phyloP scores from a whole-genome alignment of 257 asterid genomes.

The Knoxia roxburghii region DNA sequence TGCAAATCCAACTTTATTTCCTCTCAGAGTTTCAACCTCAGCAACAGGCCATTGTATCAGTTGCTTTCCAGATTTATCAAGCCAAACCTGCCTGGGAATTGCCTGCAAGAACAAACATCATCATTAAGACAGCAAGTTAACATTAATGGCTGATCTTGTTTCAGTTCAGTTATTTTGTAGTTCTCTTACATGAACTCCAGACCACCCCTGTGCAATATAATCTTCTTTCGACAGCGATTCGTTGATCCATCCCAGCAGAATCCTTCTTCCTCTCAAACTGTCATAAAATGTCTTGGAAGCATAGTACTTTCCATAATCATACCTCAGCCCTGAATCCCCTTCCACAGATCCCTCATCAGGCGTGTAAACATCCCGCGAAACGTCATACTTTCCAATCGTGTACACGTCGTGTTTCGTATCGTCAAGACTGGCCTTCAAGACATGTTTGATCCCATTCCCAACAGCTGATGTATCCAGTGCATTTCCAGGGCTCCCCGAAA shows the following conservation, averaged over 20 bases:
- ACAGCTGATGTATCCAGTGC: constrained; percentile 35
- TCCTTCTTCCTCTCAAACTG: constrained; percentile 27
- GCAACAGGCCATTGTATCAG: constrained; percentile 26
- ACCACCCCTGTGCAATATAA: constrained; percentile 31
- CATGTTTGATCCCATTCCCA: constrained; percentile 28
- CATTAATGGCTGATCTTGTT: not conserved
- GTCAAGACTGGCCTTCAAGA: constrained; percentile 36
- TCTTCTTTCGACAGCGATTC: constrained; percentile 24
- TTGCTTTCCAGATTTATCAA: constrained; percentile 22
- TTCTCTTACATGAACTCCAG: constrained; percentile 32
- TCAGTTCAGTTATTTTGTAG: too few relatives aligned
- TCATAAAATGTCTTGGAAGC: constrained; percentile 50
- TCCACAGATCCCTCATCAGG: constrained; percentile 26
- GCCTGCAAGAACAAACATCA: too few relatives aligned
- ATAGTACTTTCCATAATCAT: constrained; percentile 44
- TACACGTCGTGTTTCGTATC: constrained; percentile 31
- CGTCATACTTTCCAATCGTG: constrained; percentile 31
- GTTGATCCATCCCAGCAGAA: constrained; percentile 43
- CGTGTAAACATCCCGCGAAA: constrained; percentile 10
- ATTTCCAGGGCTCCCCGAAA: constrained; percentile 1
- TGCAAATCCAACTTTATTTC: constrained; percentile 16
- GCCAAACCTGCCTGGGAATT: constrained; percentile 26
- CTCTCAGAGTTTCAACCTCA: constrained; percentile 23
- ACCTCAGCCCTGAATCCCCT: constrained; percentile 26
- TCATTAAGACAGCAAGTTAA: not conserved